Conservation (phyloP, 306 rosid species). For the Acmispon strigosus region DNA sequence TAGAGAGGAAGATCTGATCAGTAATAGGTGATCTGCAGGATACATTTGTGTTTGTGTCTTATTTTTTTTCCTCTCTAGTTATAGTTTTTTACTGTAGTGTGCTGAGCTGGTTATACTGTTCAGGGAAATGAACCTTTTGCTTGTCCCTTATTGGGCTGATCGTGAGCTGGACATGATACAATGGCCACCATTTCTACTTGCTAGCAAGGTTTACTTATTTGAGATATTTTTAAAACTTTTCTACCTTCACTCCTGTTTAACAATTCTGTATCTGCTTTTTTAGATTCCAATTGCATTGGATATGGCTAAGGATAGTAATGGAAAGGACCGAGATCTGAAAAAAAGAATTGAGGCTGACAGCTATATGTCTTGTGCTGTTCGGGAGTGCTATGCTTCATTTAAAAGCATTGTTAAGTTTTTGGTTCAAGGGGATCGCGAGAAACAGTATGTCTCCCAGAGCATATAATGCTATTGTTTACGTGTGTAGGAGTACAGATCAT, state of each 20-base stretch:
- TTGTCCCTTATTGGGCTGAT: slow-evolving; percentile 98
- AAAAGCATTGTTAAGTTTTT: slow-evolving; percentile 58
- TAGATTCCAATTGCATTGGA: slow-evolving; percentile 97
- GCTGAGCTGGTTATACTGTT: slow-evolving; percentile 26
- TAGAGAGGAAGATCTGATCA: slow-evolving; percentile 95
- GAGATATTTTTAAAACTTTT: neutral
- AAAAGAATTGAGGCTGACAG: slow-evolving; percentile 65
- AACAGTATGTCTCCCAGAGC: slow-evolving; percentile 43
- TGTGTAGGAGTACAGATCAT: neutral
- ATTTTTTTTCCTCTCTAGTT: neutral
- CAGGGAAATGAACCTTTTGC: slow-evolving; percentile 95
- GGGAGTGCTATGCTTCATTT: slow-evolving; percentile 91
- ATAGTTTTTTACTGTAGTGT: neutral
- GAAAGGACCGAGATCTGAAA: slow-evolving; percentile 82
- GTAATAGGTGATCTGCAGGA: slow-evolving; percentile 48
- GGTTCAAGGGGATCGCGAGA: slow-evolving; percentile 81
- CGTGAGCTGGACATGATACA: slow-evolving; percentile 75
- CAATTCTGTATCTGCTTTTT: slow-evolving; percentile 12
- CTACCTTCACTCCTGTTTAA: neutral
- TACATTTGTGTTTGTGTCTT: slow-evolving; percentile 2
- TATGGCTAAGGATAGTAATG: slow-evolving; percentile 99
- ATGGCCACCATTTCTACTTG: slow-evolving; percentile 99
- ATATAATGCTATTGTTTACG: neutral
- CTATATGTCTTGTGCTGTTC: slow-evolving; percentile 91
- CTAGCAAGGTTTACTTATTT: slow-evolving; percentile 76